A percentile compares a stretch with the other conserved stretches of the same genome.
Evolutionary conservation across 2,329 filamentous ascomycete genomes (phyloP).

Genomic region (Achaetomium macrosporum): DNA sequence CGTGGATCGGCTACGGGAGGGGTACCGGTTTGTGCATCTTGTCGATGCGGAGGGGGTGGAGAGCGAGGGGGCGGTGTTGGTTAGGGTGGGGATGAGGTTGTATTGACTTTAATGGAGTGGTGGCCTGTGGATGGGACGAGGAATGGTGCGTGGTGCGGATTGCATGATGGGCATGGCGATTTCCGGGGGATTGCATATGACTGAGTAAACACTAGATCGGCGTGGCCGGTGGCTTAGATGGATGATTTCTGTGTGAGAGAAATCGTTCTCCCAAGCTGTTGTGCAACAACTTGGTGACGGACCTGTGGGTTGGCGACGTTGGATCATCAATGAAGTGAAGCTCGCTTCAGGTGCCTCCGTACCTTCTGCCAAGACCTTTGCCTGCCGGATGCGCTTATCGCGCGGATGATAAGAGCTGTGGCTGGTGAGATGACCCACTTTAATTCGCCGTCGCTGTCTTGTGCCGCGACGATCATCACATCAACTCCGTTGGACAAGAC

Average conservation of each 20-base stretch:
- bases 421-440: constrained; percentile 6
- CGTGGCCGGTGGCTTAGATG: background rate
- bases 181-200: no score
- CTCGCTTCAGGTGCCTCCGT: background rate
- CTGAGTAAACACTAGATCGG: background rate
- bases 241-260: background rate
- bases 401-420: constrained; percentile 8
- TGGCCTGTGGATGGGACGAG: background rate
- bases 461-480: background rate
- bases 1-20: constrained; percentile 70
- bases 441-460: background rate
- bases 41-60: constrained; percentile 58
- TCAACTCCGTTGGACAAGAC: background rate
- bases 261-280: background rate
- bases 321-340: no score
- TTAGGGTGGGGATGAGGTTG: constrained; percentile 63
- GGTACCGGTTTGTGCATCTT: constrained; percentile 73
- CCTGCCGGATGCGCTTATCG: constrained; percentile 7
- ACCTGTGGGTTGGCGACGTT: no score
- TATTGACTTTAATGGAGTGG: background rate
- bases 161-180: background rate
- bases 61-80: constrained; percentile 64
- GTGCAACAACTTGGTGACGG: background rate
- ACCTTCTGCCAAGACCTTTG: constrained; percentile 5
- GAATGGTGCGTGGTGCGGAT: background rate